These are phyloP conservation scores for Mucuna pruriens DNA, from an alignment of 306 rosid genomes.

Conservation along the genomic window DNA sequence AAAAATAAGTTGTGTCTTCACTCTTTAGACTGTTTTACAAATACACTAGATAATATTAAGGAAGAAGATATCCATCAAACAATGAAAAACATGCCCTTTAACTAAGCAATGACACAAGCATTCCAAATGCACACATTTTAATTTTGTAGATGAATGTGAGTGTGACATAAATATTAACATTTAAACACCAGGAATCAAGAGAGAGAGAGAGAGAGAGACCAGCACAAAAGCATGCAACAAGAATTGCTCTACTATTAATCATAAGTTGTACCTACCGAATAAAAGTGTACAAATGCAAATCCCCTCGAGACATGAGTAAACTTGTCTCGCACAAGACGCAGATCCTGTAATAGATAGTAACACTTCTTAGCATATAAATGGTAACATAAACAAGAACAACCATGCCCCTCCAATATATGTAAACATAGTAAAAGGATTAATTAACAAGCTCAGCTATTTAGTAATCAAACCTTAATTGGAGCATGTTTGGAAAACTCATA, in stretches of 20 bases:
- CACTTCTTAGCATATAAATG: slow-evolving; percentile 28
- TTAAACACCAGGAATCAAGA: background rate
- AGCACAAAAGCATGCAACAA: slow-evolving; percentile 17
- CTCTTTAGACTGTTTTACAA: slow-evolving; percentile 9
- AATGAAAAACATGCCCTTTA: background rate
- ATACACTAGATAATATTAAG: background rate
- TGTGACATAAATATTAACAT: background rate
- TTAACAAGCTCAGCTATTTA: slow-evolving; percentile 22
- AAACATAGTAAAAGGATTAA: background rate
- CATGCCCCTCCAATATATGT: background rate
- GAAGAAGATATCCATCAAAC: slow-evolving; percentile 16
- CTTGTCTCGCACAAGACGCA: slow-evolving; percentile 97
- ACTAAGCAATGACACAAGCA: background rate
- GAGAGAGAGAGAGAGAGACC: background rate
- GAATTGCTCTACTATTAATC: slow-evolving; percentile 27
- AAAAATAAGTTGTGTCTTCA: background rate
- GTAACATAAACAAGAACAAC: slow-evolving; percentile 31
- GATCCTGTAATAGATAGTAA: slow-evolving; percentile 71
- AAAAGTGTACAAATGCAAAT: slow-evolving; percentile 95
- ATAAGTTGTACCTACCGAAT: slow-evolving; percentile 69
- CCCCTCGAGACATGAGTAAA: slow-evolving; percentile 98
- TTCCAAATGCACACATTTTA: background rate
- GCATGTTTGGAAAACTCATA: slow-evolving; percentile 98
- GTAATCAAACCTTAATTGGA: slow-evolving; percentile 78
- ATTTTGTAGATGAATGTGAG: background rate